Conservation (phyloP, 768 basidiomycete genomes). For the Pleurotus giganteus region DNA sequence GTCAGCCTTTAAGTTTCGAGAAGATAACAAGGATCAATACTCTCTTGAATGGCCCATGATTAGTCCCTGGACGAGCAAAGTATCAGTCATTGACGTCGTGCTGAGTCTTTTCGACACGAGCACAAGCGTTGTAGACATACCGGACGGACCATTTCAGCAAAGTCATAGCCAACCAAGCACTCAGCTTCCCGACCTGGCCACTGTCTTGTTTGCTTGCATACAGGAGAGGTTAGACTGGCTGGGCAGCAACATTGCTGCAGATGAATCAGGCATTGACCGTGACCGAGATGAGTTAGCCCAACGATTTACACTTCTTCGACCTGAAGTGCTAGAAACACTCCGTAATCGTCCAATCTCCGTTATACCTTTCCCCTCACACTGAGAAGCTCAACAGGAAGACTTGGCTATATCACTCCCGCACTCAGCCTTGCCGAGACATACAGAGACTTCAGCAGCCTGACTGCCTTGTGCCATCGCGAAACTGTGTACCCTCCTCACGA, state of each 20-base stretch:
- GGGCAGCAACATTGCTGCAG: slow-evolving; percentile 43
- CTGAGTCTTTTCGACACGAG: slow-evolving; percentile 71
- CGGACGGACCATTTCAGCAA: slow-evolving; percentile 23
- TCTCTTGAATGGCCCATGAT: slow-evolving; percentile 70
- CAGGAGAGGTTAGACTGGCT: slow-evolving; percentile 73
- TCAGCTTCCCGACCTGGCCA: slow-evolving; percentile 67
- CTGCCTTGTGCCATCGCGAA: slow-evolving; percentile 74
- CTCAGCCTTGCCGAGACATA: slow-evolving; percentile 86
- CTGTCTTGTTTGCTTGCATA: slow-evolving; percentile 60
- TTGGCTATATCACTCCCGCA: slow-evolving; percentile 65
- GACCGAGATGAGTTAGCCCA: slow-evolving; percentile 62
- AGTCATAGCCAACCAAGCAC: slow-evolving; percentile 36
- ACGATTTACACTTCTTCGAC: slow-evolving; percentile 68
- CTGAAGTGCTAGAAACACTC: slow-evolving; percentile 76
- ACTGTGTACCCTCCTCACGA: slow-evolving; percentile 59
- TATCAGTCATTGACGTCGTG: slow-evolving; percentile 63
- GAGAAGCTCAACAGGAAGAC: slow-evolving; percentile 45
- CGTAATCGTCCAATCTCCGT: slow-evolving; percentile 47
- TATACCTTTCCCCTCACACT: slow-evolving; percentile 2
- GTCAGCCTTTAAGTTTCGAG: slow-evolving; percentile 74
- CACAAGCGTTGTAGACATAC: slow-evolving; percentile 44
- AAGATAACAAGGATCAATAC: slow-evolving; percentile 71
- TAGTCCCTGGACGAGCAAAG: slow-evolving; percentile 82
- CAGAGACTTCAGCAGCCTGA: slow-evolving; percentile 82
- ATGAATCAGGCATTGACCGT: slow-evolving; percentile 47